Conservation (phyloP, 768 basidiomycete species). For the Aureoboletus auriporus region DNA sequence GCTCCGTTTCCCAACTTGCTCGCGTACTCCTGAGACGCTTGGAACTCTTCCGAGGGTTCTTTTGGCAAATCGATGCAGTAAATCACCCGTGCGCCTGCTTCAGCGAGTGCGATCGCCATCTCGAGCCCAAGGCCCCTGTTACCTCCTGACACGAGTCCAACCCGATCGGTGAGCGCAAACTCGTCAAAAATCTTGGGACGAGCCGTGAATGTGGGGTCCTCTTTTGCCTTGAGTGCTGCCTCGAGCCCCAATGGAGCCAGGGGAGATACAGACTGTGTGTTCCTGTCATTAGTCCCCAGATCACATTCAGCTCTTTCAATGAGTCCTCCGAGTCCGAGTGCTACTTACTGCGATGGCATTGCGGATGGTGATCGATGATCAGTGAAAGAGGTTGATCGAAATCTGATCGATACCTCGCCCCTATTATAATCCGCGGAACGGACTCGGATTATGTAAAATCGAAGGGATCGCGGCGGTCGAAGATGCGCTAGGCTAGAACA, state of each 20-base stretch:
- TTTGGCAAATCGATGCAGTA: slow-evolving; percentile 66
- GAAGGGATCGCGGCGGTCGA: too few relatives aligned
- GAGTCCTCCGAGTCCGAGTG: background rate
- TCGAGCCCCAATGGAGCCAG: slow-evolving; percentile 61
- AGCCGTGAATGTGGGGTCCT: slow-evolving; percentile 30
- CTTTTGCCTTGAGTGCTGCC: slow-evolving; percentile 47
- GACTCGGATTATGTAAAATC: too few relatives aligned
- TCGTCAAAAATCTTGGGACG: slow-evolving; percentile 54
- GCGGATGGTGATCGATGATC: background rate
- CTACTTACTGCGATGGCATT: slow-evolving; percentile 1
- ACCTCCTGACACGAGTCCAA: slow-evolving; percentile 60
- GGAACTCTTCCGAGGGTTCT: slow-evolving; percentile 56
- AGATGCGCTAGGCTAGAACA: too few relatives aligned
- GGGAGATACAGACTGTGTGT: slow-evolving; percentile 46
- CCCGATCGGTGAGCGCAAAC: slow-evolving; percentile 53
- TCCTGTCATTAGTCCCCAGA: background rate
- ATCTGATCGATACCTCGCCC: background rate
- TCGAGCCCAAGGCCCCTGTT: slow-evolving; percentile 78
- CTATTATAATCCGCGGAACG: too few relatives aligned
- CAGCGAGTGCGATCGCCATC: slow-evolving; percentile 70
- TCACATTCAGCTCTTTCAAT: background rate
- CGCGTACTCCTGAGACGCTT: slow-evolving; percentile 49
- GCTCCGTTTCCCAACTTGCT: slow-evolving; percentile 37
- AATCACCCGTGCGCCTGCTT: slow-evolving; percentile 65
- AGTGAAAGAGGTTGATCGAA: background rate